Conservation (phyloP, 805 yeast species). For the Starmerella scarabaei region DNA sequence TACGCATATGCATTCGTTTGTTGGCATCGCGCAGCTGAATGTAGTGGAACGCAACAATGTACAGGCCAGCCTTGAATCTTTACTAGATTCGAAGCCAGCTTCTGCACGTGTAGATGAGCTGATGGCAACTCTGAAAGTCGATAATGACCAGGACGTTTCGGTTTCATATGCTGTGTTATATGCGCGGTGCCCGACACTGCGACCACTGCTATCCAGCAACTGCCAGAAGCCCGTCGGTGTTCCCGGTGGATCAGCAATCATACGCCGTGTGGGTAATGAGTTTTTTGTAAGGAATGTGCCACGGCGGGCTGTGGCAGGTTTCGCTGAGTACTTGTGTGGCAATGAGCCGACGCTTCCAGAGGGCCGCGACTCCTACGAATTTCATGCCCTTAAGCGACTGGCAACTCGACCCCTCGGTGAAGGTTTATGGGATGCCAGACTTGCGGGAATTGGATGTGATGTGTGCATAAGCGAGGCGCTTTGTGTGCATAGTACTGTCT, state of each 20-base stretch:
- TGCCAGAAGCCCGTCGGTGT: slow-evolving; percentile 1
- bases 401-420: slow-evolving; percentile 7
- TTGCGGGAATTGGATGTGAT: slow-evolving; percentile 13
- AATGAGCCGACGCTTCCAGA: neutral
- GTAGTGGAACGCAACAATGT: too few species aligned
- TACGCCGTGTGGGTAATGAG: neutral
- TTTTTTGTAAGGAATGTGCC: slow-evolving; percentile 4
- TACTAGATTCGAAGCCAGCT: too few species aligned
- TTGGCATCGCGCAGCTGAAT: neutral
- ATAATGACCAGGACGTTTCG: too few species aligned
- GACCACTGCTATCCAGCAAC: neutral
- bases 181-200: slow-evolving; percentile 18
- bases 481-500: slow-evolving; percentile 6
- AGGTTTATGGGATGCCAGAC: slow-evolving; percentile 15
- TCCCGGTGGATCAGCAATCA: slow-evolving; percentile 12
- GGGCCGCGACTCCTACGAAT: slow-evolving; percentile 9
- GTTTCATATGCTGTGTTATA: slow-evolving; percentile 14
- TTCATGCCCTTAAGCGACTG: slow-evolving; percentile 14
- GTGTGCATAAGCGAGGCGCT: neutral
- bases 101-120: too few species aligned
- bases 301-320: slow-evolving; percentile 8
- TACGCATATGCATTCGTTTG: neutral
- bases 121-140: too few species aligned
- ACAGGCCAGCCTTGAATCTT: too few species aligned
- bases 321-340: slow-evolving; percentile 2